These are phyloP conservation scores for Globisporangium paroecandrum DNA, from an alignment of 352 stramenopile genomes.

Conservation along the genomic window DNA sequence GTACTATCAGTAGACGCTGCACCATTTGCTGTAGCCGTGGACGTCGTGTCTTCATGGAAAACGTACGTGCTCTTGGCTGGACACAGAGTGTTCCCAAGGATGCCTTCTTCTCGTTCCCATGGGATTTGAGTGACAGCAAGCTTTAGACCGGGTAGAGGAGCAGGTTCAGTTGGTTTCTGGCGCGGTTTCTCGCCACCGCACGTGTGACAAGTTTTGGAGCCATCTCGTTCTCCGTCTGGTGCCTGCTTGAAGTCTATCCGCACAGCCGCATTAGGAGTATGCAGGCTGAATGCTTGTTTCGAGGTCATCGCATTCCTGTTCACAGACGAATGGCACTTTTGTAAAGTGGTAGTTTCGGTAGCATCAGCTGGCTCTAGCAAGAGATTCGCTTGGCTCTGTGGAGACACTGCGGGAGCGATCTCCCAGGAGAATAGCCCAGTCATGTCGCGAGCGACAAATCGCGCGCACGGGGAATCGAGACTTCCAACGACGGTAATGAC, in stretches of 20 bases:
- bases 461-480: constrained; percentile 66
- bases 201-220: constrained; percentile 32
- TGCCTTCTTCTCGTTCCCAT: constrained; percentile 54
- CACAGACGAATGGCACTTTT: neutral
- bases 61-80: constrained; percentile 65
- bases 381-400: neutral
- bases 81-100: constrained; percentile 69
- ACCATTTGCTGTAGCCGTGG: neutral
- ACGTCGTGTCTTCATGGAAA: constrained; percentile 57
- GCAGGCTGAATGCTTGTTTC: constrained; percentile 34
- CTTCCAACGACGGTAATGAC: constrained; percentile 82
- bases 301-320: constrained; percentile 6
- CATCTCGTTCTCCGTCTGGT: constrained; percentile 28
- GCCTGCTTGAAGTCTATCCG: constrained; percentile 57
- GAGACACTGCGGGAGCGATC: constrained; percentile 42
- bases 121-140: constrained; percentile 57
- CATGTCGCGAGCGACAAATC: constrained; percentile 83
- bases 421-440: constrained; percentile 85
- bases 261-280: constrained; percentile 42
- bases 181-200: constrained; percentile 60
- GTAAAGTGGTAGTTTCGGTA: neutral
- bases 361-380: neutral
- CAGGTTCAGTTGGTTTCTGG: constrained; percentile 7
- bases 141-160: constrained; percentile 14
- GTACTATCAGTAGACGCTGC: neutral